Evolutionary conservation across 2,329 filamentous ascomycete species (phyloP), one percentile per base, ranked within the genome.

Genomic region (Colletotrichum plurivorum): DNA sequence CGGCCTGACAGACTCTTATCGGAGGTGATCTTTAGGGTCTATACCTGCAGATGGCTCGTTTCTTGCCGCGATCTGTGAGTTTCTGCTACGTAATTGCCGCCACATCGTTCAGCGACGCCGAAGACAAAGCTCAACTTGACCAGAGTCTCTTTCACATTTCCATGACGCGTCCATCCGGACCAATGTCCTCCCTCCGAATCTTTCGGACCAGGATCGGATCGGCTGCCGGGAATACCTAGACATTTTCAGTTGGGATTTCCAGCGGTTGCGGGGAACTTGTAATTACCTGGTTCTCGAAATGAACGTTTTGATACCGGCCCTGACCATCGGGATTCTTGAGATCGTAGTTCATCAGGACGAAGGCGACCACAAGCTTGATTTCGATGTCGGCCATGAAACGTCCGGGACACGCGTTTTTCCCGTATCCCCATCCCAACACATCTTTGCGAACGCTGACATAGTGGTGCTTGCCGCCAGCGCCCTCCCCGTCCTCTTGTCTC

Each of bases 381-480:
- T 56, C 53, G 18, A 56, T 43, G 15, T 56, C 53, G 31, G 53
- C 53, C 4, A 56, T 36, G 5, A 56, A 56, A 39, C 53, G 31
- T 1, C 53, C 53, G 2, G 53, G 53, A 18, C 53, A 56, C 16
- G 53, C 36, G 12, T 31, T 56, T 36, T 56, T 56, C 6, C 53
- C 53, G 12, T 56, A 56, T 22, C 53, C 53, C 53, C 53, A 56
- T 13, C 53, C 53, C 18, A 56, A 9, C 53, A 56, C 43, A 12
- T 56, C 53, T 9, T 56, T 56, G 31, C 53, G 53, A 43, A 18
- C 53, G 20, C 53, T 56, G 36, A 56, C 53, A 13, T 56, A 56
- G 12, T 56, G 53, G 6, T 56, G 36, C 5, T 56, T 56, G 9
- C 27, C 36, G 39, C 53, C 9, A 31, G 9, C 41, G 36, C 12